phyloP scores from a whole-genome alignment of 148 eudicot species.

The Chenopodium berlandieri region DNA sequence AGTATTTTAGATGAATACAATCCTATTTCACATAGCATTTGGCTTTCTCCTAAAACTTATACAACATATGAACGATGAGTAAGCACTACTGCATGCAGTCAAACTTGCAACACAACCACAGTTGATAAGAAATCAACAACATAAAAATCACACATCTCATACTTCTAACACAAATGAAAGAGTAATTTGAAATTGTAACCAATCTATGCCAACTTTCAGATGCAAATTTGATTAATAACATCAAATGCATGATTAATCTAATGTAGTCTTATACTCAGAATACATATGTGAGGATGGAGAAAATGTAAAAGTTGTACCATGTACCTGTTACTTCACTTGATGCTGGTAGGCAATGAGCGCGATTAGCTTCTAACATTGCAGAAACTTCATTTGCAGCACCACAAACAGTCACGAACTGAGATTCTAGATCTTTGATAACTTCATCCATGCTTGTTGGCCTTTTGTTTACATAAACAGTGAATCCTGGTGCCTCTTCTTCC shows the following conservation, averaged over 20 bases:
- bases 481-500: conserved; percentile 73
- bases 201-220: conserved; percentile 3
- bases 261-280: background rate
- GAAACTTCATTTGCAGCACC: conserved; percentile 66
- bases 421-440: conserved; percentile 87
- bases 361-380: conserved; percentile 64
- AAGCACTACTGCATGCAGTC: conserved; percentile 12
- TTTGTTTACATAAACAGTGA: conserved; percentile 78
- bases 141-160: background rate
- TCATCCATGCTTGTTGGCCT: conserved; percentile 96
- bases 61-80: too few relatives aligned
- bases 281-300: background rate
- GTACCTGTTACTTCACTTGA: conserved; percentile 70
- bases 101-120: background rate
- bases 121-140: background rate
- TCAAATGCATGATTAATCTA: background rate
- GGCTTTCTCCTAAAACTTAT: background rate
- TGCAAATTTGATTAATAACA: background rate
- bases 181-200: background rate
- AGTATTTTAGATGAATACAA: background rate
- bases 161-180: background rate
- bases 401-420: conserved; percentile 67
- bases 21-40: background rate
- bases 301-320: conserved; percentile 1
- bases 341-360: conserved; percentile 62